Conservation (phyloP, 805 yeast species). For the Wilhelminamyces savonicus region DNA sequence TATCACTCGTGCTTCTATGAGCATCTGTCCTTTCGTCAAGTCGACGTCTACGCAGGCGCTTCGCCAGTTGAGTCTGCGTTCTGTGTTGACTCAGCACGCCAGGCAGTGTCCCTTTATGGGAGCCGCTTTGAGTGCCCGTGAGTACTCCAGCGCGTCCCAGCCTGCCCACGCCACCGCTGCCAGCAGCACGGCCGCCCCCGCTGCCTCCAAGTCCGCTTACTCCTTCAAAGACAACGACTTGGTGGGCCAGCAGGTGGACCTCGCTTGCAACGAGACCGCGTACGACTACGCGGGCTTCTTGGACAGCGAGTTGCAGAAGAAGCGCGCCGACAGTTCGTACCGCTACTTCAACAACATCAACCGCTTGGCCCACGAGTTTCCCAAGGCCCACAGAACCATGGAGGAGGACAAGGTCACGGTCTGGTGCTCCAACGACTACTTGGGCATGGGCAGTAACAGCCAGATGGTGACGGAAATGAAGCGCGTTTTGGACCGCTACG, state of each 20-base stretch:
- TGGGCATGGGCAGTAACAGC: conserved; percentile 87
- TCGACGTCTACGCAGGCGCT: conserved; percentile 53
- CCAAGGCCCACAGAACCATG: conserved; percentile 76
- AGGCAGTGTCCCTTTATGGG: conserved; percentile 88
- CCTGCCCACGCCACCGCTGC: conserved; percentile 42
- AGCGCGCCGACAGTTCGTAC: conserved; percentile 85
- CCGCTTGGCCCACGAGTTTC: conserved; percentile 90
- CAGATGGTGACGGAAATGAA: conserved; percentile 73
- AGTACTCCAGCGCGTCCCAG: conserved; percentile 43
- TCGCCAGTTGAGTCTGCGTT: conserved; percentile 44
- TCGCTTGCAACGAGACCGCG: conserved; percentile 41
- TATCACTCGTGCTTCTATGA: conserved; percentile 67
- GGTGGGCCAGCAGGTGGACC: conserved; percentile 16
- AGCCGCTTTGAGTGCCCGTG: conserved; percentile 53
- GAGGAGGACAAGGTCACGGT: conserved; percentile 88
- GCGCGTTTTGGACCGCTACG: conserved; percentile 75
- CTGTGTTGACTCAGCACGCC: conserved; percentile 52
- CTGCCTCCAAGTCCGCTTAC: conserved; percentile 25
- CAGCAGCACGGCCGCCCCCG: conserved; percentile 19
- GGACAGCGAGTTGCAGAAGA: conserved; percentile 58
- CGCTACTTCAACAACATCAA: conserved; percentile 96
- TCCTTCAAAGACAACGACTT: conserved; percentile 23
- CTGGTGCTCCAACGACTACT: conserved; percentile 98
- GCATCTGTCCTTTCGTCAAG: conserved; percentile 79
- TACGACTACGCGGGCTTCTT: conserved; percentile 74